phyloP scores from a whole-genome alignment of 169 alveolate genomes.

The Theileria orientalis region DNA sequence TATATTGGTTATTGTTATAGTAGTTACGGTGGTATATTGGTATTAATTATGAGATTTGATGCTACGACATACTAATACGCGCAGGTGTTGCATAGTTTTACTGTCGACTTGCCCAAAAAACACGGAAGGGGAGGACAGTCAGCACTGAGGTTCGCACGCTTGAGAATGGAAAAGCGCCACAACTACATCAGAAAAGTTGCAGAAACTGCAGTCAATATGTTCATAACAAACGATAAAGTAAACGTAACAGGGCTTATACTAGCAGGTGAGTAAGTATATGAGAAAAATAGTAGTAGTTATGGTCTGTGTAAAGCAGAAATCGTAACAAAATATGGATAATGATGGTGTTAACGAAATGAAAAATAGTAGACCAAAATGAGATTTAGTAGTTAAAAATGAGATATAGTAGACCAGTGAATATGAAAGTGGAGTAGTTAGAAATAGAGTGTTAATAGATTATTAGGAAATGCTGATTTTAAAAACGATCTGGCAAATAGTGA shows the following conservation, averaged over 20 bases:
- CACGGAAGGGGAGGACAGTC: constrained; percentile 99
- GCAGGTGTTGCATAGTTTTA: constrained; percentile 83
- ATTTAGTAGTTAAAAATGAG: too few species aligned
- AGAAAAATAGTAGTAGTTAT: not conserved
- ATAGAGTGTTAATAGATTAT: too few species aligned
- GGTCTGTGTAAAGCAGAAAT: too few species aligned
- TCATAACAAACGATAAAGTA: constrained; percentile 94
- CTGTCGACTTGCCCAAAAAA: constrained; percentile 97
- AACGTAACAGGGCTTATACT: constrained; percentile 88
- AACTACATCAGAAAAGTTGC: constrained; percentile 97
- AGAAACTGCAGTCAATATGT: constrained; percentile 94
- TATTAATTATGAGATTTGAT: too few species aligned
- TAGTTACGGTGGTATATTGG: too few species aligned
- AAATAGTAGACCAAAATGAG: too few species aligned
- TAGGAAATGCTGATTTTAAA: constrained; percentile 95
- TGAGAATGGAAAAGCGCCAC: constrained; percentile 97
- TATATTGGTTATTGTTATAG: too few species aligned
- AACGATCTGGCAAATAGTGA: constrained; percentile 90
- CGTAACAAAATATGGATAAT: too few species aligned
- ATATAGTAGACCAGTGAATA: too few species aligned
- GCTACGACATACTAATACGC: too few species aligned
- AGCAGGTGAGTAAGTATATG: constrained; percentile 85
- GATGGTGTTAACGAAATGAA: too few species aligned
- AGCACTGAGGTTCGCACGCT: constrained; percentile 99
- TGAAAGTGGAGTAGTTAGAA: too few species aligned